These are phyloP conservation scores for Fusarium burgessii DNA, from an alignment of 2,329 filamentous ascomycete species.

Conservation along the genomic window DNA sequence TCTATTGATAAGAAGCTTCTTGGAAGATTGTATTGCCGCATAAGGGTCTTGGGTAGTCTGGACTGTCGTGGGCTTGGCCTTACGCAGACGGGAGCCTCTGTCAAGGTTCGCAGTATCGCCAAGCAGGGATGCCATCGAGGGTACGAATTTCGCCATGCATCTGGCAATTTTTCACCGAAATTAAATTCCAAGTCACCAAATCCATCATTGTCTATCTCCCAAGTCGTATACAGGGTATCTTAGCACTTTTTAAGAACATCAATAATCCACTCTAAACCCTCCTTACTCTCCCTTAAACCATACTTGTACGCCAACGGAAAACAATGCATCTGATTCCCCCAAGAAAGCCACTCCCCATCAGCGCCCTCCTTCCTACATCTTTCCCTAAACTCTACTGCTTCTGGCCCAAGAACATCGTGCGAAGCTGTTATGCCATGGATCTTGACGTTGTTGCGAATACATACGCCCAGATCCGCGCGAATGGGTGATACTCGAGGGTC, in stretches of 20 bases:
- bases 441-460: conserved; percentile 52
- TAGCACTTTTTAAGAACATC: conserved; percentile 17
- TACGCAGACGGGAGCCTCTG: no score
- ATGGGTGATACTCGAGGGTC: conserved; percentile 63
- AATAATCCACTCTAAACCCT: conserved; percentile 39
- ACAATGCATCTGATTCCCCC: conserved; percentile 71
- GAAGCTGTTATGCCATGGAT: conserved; percentile 65
- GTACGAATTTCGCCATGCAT: no score
- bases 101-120: no score
- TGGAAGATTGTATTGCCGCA: rapidly evolving
- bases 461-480: conserved; percentile 55
- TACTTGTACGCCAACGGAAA: conserved; percentile 65
- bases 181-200: not conserved
- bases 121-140: no score
- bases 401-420: conserved; percentile 65
- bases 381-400: conserved; percentile 62
- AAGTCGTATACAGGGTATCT: not conserved
- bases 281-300: conserved; percentile 58
- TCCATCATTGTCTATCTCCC: not conserved
- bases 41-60: rapidly evolving
- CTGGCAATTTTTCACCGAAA: rapidly evolving
- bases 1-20: not conserved
- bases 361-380: conserved; percentile 58
- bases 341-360: conserved; percentile 66
- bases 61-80: not conserved